Evolutionary conservation across 306 rosid species (phyloP), one percentile per base, ranked within the genome.

Genomic region (Urtica urens): DNA sequence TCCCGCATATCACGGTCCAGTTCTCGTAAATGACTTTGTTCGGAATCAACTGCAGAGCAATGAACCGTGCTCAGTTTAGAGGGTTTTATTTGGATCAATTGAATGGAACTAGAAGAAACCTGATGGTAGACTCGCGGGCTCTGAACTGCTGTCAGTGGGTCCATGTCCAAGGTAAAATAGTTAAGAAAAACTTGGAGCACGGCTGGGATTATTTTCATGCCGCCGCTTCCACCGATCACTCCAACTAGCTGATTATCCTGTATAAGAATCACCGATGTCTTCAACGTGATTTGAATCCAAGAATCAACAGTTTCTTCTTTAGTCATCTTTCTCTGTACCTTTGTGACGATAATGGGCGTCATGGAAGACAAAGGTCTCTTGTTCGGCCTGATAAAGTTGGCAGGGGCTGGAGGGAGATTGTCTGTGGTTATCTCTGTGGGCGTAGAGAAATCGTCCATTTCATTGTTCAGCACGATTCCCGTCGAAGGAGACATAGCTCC

Each of bases 291-390:
- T n/a, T n/a, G n/a, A n/a, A n/a, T n/a, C n/a, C n/a, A 33, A 35
- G 58, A 57, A 22, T 44, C 7, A n/a, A n/a, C n/a, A n/a, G 40
- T 35, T 35, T 35, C n/a, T 35, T 35, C n/a, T 35, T 13, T 35
- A 10, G 4, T 35, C n/a, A 3, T 35, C n/a, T 13, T 35, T 31
- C 2, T 20, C 0, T 39, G 23, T 77, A 88, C 95, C 95, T 81
- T 81, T 6, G 83, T 70, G 59, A 84, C 43, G 15, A 90, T 70
- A 28, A 84, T 59, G 24, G 97, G 97, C 39, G 82, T 68, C 97
- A 90, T 90, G 45, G 95, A 84, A 57, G 97, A 84, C 64, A 84
- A 55, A 12, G 97, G 94, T 63, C 80, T 79, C 68, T 90, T 90
- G 43, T 64, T 81, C 33, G 95, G 95, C 55, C 59, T 31, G 48